Base-by-base conservation (phyloP, 1,284 basidiomycete genomes). In the Malassezia equina region DNA sequence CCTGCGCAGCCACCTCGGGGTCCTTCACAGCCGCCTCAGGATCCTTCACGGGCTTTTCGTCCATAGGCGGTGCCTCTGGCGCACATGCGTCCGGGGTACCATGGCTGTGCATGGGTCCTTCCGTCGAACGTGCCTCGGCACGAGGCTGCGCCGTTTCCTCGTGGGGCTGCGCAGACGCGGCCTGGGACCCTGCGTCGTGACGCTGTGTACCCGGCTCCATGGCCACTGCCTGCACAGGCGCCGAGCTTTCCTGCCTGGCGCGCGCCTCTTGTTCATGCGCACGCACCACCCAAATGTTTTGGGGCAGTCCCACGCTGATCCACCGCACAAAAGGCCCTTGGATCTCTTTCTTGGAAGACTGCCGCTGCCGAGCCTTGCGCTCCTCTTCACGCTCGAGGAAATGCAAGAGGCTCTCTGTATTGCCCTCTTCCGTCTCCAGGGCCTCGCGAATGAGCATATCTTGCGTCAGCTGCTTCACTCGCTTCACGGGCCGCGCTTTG, bases 401-500 rank as follows among this genome's bases (percentile, higher is more conserved):
- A 60, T 86, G 80, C 33, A 81, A 79, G 62, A 90, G 84, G 47
- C 86, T 83, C n/a, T 80, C 79, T 21, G 84, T 82, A 65, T 90
- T 90, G 4, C 83, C 82, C 75, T 89, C 86, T 69, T 90, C 88
- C 47, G 83, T 86, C 66, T 88, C 86, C 9, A 90, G 79, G 0
- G 88, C 88, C 13, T 82, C 82, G 1, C 83, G 82, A 49, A 90
- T 85, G 4, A 90, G 79, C 62, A 88, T 85, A 21, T 81, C 85
- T 66, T 90, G 88, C 0, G 86, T 86, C 32, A 81, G 77, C 77
- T 4, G n/a, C 34, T 55, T 61, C 17, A 47, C 50, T 23, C 62
- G 63, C 47, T 62, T 62, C 25, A 32, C 39, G 9, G 56, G 54
- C 47, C 29, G 44, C 29, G 54, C 28, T 21, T 39, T 51, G 28